A percentile compares a stretch with the other conserved stretches of the same genome.
phyloP scores from a whole-genome alignment of 495 filamentous ascomycete genomes.

The Astrothelium subdiscretum region DNA sequence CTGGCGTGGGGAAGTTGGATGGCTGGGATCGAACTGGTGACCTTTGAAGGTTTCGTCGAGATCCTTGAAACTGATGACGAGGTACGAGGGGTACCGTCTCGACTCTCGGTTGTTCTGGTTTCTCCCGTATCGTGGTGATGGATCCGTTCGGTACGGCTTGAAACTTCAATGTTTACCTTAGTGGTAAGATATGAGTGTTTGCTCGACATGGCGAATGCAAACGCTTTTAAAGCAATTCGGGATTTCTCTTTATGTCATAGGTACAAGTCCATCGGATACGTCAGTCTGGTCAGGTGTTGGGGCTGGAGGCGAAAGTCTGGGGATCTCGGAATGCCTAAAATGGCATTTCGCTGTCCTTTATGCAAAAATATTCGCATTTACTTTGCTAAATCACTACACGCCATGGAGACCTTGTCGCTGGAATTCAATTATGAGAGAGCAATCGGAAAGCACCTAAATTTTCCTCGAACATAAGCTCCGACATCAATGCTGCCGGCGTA shows the following conservation, averaged over 20 bases:
- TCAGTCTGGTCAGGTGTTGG: not conserved
- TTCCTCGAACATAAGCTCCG: too few species aligned
- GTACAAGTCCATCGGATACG: not conserved
- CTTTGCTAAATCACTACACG: not conserved
- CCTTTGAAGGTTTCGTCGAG: conserved; percentile 5
- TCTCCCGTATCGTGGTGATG: conserved; percentile 4
- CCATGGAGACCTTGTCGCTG: too few species aligned
- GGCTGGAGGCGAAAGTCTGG: not conserved
- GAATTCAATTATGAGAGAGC: too few species aligned
- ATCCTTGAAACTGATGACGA: not conserved
- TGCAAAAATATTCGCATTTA: not conserved
- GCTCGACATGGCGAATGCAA: not conserved
- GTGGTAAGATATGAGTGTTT: conserved; percentile 8
- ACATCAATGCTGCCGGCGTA: too few species aligned
- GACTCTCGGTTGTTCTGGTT: not conserved
- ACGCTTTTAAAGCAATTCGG: not conserved
- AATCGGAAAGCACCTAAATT: too few species aligned
- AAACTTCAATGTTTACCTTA: conserved; percentile 5
- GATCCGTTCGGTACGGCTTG: conserved; percentile 6
- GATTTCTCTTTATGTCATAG: not conserved
- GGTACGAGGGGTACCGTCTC: conserved; percentile 5
- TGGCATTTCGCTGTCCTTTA: not conserved
- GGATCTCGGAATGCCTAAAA: not conserved
- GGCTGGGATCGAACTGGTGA: conserved; percentile 3
- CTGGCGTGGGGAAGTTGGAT: conserved; percentile 4